Percentiles rank a stretch among this genome's conserved stretches.
Evolutionary conservation across 2,329 filamentous ascomycete genomes (phyloP).

Genomic region (Paraphaeosphaeria minitans): DNA sequence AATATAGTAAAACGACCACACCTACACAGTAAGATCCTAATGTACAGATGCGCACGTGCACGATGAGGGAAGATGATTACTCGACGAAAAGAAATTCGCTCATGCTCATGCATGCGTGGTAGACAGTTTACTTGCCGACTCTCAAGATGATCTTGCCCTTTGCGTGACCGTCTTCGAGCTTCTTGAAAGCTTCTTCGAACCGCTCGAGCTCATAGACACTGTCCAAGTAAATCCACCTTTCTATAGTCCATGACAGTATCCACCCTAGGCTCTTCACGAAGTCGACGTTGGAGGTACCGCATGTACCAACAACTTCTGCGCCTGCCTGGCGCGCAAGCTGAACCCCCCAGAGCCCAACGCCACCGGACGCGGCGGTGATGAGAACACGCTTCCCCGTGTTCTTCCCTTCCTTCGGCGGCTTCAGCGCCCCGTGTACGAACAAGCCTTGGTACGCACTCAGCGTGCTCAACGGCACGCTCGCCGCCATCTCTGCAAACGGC

Average conservation of each 20-base stretch:
- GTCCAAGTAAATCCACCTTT: slow-evolving; percentile 40
- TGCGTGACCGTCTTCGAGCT: slow-evolving; percentile 47
- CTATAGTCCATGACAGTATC: slow-evolving; percentile 51
- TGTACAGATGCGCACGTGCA: background rate
- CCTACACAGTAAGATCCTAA: background rate
- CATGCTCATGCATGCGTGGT: background rate
- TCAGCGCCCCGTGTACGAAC: slow-evolving; percentile 29
- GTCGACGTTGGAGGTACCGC: slow-evolving; percentile 46
- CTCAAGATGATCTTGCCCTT: slow-evolving; percentile 29
- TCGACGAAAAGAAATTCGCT: background rate
- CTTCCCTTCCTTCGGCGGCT: background rate
- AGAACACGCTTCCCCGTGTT: slow-evolving; percentile 46
- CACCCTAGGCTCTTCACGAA: slow-evolving; percentile 51
- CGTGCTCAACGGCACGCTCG: slow-evolving; percentile 48
- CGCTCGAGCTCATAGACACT: slow-evolving; percentile 50
- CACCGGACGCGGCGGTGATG: slow-evolving; percentile 53
- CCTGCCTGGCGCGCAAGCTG: slow-evolving; percentile 49
- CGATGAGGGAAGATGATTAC: background rate
- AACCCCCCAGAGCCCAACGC: slow-evolving; percentile 52
- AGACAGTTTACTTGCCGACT: slow-evolving; percentile 9
- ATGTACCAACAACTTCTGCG: slow-evolving; percentile 49
- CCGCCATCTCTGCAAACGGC: slow-evolving; percentile 37
- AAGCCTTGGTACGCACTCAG: slow-evolving; percentile 53
- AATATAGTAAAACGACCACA: background rate
- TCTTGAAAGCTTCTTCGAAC: slow-evolving; percentile 48